Percentiles rank a stretch among this genome's conserved stretches.
Conservation (phyloP, 805 yeast genomes). For the Kodamaea leandrae region DNA sequence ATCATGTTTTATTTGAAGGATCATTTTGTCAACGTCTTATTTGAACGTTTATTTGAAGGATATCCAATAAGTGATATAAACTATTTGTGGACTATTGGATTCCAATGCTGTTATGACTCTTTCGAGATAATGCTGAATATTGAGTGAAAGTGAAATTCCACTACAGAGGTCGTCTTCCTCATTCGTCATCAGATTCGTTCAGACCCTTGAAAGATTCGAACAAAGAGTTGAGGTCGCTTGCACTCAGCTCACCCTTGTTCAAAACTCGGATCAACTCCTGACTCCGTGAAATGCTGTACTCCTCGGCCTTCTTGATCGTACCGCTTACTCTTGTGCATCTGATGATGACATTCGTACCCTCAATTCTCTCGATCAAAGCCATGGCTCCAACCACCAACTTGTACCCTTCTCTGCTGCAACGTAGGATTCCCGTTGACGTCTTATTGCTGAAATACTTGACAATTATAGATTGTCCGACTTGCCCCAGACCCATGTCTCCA, state of each 20-base stretch:
- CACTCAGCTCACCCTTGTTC: slow-evolving; percentile 11
- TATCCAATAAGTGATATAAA: too few relatives aligned
- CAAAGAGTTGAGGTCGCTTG: slow-evolving; percentile 7
- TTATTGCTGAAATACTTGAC: slow-evolving; percentile 77
- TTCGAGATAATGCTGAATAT: neutral
- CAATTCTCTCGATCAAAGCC: slow-evolving; percentile 50
- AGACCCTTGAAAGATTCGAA: slow-evolving; percentile 10
- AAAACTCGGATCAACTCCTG: slow-evolving; percentile 33
- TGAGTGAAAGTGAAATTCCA: neutral
- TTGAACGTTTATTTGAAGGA: too few relatives aligned
- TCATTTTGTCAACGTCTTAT: too few relatives aligned
- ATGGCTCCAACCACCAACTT: slow-evolving; percentile 67
- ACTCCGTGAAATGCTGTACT: slow-evolving; percentile 53
- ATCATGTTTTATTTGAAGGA: too few relatives aligned
- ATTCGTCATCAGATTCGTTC: slow-evolving; percentile 7
- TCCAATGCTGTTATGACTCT: neutral
- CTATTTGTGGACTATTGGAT: too few relatives aligned
- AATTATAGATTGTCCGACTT: slow-evolving; percentile 54
- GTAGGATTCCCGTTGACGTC: slow-evolving; percentile 80
- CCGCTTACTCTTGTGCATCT: slow-evolving; percentile 76
- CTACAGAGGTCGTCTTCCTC: neutral
- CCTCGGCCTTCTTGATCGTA: slow-evolving; percentile 81
- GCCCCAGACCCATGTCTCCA: slow-evolving; percentile 78
- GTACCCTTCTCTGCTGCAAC: slow-evolving; percentile 67
- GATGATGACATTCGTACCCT: slow-evolving; percentile 49